Evolutionary conservation across 306 rosid genomes (phyloP), one percentile per base, ranked within the genome.

Genomic region (Geum urbanum): DNA sequence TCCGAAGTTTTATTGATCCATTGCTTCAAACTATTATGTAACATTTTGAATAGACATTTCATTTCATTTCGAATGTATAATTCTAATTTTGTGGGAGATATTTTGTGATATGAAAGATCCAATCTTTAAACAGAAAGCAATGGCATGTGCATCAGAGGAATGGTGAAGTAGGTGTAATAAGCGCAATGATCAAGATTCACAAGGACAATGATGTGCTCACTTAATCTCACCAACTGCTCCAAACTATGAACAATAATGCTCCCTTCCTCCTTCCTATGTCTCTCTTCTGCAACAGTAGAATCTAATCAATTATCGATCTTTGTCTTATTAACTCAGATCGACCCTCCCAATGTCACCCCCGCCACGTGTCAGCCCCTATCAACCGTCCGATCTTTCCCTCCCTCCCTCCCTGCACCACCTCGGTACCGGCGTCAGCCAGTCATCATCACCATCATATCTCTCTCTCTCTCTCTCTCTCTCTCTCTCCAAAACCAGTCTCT

Each of bases 351-450:
- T 47, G 10, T 8, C 15, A 22, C 16, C 45, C 45, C 35, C 66
- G 3, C 56, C 66, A 56, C 66, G 66, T 70, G 66, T 44, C 18
- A 5, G 0, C 7, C 7, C 10, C 56, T 70, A 65, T 43, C 45
- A 5, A 44, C 66, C 66, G 74, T 57, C 66, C 44, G 49, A 56
- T 24, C 46, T 12, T 0, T 53, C 72, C 9, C 55, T 0, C 7
- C 61, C 12, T 5, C 61, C n/a, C n/a, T n/a, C n/a, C n/a, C n/a
- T n/a, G n/a, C 61, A 22, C 7, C 27, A 35, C 53, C 74, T 70
- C 66, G 56, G 74, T 56, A 20, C 74, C 50, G 35, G 72, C 60
- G 72, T 66, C 46, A 49, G 57, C 57, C 44, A 49, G 12, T 60
- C 65, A 59, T 35, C 65, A 60, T 59, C 64, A 32, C 37, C 37